Evolutionary conservation across 148 eudicot genomes (phyloP).

Genomic region (Rhododendron kiyosumense): DNA sequence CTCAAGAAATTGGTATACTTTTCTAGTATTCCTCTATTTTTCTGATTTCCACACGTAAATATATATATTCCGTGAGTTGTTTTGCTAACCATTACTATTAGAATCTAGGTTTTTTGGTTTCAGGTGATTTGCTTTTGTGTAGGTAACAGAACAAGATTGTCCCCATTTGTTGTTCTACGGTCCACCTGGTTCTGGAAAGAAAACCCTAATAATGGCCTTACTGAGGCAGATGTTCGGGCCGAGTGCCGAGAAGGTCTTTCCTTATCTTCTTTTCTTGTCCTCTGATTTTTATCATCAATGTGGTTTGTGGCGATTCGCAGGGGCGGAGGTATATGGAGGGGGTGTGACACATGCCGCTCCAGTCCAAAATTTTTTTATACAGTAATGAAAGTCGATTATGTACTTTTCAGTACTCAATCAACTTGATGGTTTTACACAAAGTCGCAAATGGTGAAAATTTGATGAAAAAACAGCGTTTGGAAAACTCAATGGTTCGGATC

Average conservation of each 20-base stretch:
- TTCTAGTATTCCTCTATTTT: neutral
- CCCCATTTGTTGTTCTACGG: slow-evolving; percentile 94
- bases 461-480: no score
- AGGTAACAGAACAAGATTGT: slow-evolving; percentile 95
- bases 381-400: no score
- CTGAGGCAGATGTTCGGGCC: slow-evolving; percentile 90
- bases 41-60: neutral
- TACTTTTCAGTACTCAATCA: no score
- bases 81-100: neutral
- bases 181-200: slow-evolving; percentile 89
- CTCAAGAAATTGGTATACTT: slow-evolving; percentile 75
- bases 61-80: neutral
- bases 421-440: no score
- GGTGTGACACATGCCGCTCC: neutral
- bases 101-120: neutral
- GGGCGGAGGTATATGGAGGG: neutral
- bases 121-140: neutral
- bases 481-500: no score
- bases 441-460: no score
- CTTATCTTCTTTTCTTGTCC: neutral
- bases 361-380: no score
- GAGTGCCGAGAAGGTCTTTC: slow-evolving; percentile 75
- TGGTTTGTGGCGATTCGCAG: neutral
- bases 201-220: slow-evolving; percentile 94
- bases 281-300: neutral